Conservation (phyloP, 2,329 filamentous ascomycete species). For the Scedosporium aurantiacum region DNA sequence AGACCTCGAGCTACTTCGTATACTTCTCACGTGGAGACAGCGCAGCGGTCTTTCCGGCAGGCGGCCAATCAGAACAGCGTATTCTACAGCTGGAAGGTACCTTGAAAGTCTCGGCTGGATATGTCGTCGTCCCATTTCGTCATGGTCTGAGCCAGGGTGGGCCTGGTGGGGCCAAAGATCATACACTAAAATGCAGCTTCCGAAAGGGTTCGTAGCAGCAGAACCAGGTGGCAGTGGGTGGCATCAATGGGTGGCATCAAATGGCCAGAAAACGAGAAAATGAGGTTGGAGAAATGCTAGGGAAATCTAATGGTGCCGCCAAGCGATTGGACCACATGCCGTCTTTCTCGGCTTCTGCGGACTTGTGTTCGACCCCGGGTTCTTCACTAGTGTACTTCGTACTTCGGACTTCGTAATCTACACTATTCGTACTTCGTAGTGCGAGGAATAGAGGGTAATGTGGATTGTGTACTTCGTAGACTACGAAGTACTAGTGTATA, state of each 20-base stretch:
- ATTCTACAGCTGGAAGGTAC: not conserved
- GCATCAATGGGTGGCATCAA: not conserved
- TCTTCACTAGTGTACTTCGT: not conserved
- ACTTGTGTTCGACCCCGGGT: not conserved
- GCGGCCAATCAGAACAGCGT: not conserved
- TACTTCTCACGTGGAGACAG: not conserved
- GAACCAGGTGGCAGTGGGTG: not conserved
- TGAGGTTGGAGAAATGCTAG: not conserved
- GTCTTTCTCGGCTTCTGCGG: not conserved
- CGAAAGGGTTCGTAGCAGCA: not conserved
- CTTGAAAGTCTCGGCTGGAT: not conserved
- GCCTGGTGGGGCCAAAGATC: not conserved
- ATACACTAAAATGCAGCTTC: not conserved
- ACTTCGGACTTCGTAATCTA: too few species aligned
- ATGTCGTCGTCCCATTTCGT: not conserved
- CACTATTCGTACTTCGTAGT: too few species aligned
- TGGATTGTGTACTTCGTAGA: too few species aligned
- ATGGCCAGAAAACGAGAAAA: not conserved
- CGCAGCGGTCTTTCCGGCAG: not conserved
- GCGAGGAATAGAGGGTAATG: too few species aligned
- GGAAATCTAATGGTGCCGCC: not conserved
- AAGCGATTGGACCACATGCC: not conserved
- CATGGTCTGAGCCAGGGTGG: not conserved
- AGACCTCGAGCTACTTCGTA: not conserved
- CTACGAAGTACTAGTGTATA: too few species aligned